Evolutionary conservation across 306 rosid genomes (phyloP).

Genomic region (Macrotyloma uniflorum): DNA sequence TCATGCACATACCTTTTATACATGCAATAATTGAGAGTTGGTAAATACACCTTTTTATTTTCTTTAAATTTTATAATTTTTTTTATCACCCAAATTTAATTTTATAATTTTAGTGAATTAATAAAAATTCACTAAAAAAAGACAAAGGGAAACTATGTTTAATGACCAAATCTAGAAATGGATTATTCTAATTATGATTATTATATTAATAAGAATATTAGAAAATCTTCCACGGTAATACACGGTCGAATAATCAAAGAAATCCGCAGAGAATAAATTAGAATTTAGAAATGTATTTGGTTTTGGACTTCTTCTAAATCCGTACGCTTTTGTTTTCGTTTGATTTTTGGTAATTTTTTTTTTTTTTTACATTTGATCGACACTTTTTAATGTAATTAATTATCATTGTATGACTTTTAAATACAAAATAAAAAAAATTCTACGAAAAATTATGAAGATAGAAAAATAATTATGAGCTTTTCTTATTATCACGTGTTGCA

Average conservation of each 20-base stretch:
- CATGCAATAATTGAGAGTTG: neutral
- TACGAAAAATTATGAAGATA: no score
- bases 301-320: neutral
- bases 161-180: neutral
- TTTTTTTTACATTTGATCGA: no score
- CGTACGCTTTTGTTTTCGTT: no score
- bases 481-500: neutral
- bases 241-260: neutral
- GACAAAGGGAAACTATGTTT: neutral
- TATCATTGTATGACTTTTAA: no score
- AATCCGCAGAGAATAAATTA: neutral
- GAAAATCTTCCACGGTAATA: neutral
- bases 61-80: neutral
- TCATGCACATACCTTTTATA: neutral
- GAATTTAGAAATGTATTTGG: neutral
- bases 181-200: neutral
- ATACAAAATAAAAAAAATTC: no score
- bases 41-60: neutral
- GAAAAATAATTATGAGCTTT: no score
- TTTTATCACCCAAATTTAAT: neutral
- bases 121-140: neutral
- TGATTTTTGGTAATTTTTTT: no score
- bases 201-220: neutral
- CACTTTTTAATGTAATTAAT: no score
- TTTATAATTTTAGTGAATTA: neutral